These are phyloP conservation scores for Fusarium pilosicola DNA, from an alignment of 2,329 filamentous ascomycete genomes.

Conservation along the genomic window DNA sequence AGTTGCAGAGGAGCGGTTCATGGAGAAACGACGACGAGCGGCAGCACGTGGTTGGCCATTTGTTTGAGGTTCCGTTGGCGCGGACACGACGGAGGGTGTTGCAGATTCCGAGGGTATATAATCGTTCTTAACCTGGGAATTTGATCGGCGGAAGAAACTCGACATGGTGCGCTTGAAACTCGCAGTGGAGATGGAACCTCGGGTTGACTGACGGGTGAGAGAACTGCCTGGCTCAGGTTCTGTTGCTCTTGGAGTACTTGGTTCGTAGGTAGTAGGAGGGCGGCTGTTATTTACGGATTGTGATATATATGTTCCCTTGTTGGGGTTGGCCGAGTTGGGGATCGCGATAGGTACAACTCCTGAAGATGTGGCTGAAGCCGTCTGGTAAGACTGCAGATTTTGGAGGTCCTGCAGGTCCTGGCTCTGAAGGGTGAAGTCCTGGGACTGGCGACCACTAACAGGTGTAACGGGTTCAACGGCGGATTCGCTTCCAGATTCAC, in stretches of 20 bases:
- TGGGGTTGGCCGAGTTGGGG: constrained; percentile 19
- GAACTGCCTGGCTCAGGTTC: constrained; percentile 45
- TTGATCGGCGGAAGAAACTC: constrained; percentile 58
- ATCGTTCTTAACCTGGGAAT: constrained; percentile 46
- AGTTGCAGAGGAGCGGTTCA: constrained; percentile 57
- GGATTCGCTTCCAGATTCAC: constrained; percentile 69
- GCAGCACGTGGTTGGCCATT: constrained; percentile 44
- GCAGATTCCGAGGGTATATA: constrained; percentile 40
- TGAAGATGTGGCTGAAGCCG: constrained; percentile 34
- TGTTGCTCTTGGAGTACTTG: constrained; percentile 38
- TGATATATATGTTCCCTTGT: constrained; percentile 29
- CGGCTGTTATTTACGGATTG: constrained; percentile 27
- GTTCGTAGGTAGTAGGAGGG: constrained; percentile 30
- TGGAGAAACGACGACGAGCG: constrained; percentile 56
- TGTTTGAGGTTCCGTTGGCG: constrained; percentile 42
- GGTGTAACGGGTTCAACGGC: constrained; percentile 70
- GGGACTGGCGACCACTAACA: constrained; percentile 65
- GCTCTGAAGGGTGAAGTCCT: constrained; percentile 60
- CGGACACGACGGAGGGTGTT: constrained; percentile 40
- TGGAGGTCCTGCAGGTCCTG: constrained; percentile 52
- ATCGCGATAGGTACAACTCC: constrained; percentile 38
- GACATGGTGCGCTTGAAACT: constrained; percentile 63
- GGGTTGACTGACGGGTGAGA: constrained; percentile 54
- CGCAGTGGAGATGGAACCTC: constrained; percentile 54
- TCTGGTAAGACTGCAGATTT: constrained; percentile 38